Conservation (phyloP, 176 grass and related monocot species). For the Saccharum officinarum region DNA sequence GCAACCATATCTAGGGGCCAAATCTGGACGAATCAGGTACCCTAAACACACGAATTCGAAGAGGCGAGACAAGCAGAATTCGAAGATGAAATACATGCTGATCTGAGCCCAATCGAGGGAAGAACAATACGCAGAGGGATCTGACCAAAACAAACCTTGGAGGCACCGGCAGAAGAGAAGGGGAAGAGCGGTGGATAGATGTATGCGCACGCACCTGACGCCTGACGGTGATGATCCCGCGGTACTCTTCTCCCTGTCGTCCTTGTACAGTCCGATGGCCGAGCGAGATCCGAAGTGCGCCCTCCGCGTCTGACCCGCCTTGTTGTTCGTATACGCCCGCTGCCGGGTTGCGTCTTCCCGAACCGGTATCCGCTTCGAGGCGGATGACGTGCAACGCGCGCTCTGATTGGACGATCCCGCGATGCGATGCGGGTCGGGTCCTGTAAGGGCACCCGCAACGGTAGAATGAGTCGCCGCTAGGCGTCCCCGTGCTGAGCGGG, state of each 20-base stretch:
- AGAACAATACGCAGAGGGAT: neutral
- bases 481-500: too few relatives aligned
- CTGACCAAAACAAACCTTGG: neutral
- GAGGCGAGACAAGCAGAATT: neutral
- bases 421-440: neutral
- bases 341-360: neutral
- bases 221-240: neutral
- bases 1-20: neutral
- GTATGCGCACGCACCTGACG: neutral
- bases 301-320: neutral
- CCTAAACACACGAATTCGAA: neutral
- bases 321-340: neutral
- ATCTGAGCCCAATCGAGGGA: neutral
- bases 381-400: neutral
- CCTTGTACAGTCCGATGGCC: neutral
- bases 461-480: too few relatives aligned
- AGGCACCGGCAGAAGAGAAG: neutral
- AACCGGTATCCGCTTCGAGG: neutral
- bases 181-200: neutral
- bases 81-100: too few relatives aligned
- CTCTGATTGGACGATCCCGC: neutral
- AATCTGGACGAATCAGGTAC: neutral
- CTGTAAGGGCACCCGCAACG: too few relatives aligned
- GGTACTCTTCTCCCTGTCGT: neutral
- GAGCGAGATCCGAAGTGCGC: neutral